Evolutionary conservation across 2,329 filamentous ascomycete species (phyloP), one percentile per base, ranked within the genome.

Genomic region (Cladosporium sp.): DNA sequence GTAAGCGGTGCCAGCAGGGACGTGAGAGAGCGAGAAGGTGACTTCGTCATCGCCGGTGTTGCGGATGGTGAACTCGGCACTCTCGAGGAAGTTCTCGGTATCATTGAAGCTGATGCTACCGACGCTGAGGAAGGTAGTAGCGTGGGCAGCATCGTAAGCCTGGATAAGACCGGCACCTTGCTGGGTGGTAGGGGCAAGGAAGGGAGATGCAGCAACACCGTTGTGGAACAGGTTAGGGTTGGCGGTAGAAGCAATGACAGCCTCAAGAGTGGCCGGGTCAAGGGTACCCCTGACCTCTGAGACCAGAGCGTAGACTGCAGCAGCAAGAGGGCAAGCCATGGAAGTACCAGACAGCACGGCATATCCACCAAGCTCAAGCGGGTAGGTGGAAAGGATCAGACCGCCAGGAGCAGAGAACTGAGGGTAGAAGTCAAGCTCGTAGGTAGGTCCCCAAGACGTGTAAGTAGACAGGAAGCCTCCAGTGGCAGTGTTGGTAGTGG

Each of bases 81-180:
- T 78, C 12, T 79, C 75, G 55, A 75, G 74, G 68, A 87, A 83
- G 78, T 89, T 74, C 69, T 86, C 84, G 0, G 86, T 87, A 74
- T 90, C 87, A 73, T 90, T 89, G 77, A 89, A 88, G 3, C 85
- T 82, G 15, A 90, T 76, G 74, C 83, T 85, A n/a, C 84, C 84
- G 11, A 81, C 82, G 70, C 82, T 83, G 24, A 89, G 77, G 14
- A 85, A 72, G 2, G 83, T 83, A 2, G 80, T 85, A 18, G 84
- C 79, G 69, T 84, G 82, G 6, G 87, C 85, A 3, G 86, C 85
- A 65, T 88, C 84, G 68, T 84, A 84, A 4, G 86, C 87, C 70
- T 88, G 85, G 59, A 90, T 78, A 14, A 89, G 78, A 44, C 88
- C 88, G 32, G 77, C 84, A 12, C 88, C 88, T 71, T 88, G 86